Conservation (phyloP, 768 basidiomycete species). For the Trametes gibbosa region DNA sequence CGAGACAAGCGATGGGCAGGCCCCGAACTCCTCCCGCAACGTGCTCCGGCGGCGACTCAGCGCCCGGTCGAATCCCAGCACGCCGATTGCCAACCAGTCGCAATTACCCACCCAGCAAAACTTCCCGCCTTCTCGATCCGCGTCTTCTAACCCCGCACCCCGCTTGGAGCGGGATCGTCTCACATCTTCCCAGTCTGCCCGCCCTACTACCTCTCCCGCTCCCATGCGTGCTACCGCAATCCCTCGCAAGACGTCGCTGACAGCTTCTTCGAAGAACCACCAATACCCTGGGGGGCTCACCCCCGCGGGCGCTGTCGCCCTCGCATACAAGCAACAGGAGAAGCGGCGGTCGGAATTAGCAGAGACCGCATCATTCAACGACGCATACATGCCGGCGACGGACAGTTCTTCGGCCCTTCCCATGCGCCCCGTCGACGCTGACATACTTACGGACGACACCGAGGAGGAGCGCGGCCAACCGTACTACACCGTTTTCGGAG, state of each 20-base stretch:
- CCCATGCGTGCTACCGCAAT: background rate
- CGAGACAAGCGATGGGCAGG: conserved; percentile 6
- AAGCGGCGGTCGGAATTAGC: conserved; percentile 29
- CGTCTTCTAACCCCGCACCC: background rate
- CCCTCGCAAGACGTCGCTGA: conserved; percentile 2
- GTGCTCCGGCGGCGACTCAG: conserved; percentile 22
- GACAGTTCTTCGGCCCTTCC: conserved; percentile 8
- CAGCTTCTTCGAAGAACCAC: background rate
- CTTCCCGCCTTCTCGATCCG: conserved; percentile 1
- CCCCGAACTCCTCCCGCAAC: conserved; percentile 11
- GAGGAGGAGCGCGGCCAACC: conserved; percentile 34
- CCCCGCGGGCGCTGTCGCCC: conserved; percentile 44
- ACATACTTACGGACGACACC: conserved; percentile 10
- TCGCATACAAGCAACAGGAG: conserved; percentile 48
- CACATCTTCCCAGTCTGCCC: background rate
- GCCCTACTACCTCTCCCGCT: background rate
- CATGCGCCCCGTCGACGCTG: background rate
- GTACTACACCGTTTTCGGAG: conserved; percentile 59
- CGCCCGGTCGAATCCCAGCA: conserved; percentile 22
- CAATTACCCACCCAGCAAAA: background rate
- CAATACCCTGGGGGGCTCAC: conserved; percentile 32
- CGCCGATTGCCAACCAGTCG: conserved; percentile 16
- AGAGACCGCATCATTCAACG: conserved; percentile 30
- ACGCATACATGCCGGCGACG: conserved; percentile 16
- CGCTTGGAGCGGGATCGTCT: background rate